Conservation (phyloP, 805 yeast genomes). For the Metschnikowia similis region DNA sequence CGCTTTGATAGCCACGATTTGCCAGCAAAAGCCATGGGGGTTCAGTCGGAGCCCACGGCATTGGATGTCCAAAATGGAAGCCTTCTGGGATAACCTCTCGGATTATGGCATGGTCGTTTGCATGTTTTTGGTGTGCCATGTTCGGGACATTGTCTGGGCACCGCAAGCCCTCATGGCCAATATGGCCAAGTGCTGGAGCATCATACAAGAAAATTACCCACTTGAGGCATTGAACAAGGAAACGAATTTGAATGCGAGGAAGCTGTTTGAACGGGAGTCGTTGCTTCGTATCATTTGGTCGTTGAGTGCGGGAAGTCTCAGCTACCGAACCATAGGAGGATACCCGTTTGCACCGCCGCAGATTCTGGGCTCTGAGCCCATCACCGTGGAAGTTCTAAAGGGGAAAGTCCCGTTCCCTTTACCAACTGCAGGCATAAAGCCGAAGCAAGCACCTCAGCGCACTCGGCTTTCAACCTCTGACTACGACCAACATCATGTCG, state of each 20-base stretch:
- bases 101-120: constrained; percentile 25
- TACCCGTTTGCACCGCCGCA: constrained; percentile 17
- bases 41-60: constrained; percentile 15
- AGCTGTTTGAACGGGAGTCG: constrained; percentile 22
- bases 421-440: neutral
- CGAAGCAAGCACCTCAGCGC: neutral
- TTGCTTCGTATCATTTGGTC: constrained; percentile 23
- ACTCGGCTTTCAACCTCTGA: neutral
- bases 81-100: constrained; percentile 24
- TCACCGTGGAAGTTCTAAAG: neutral
- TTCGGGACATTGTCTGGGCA: constrained; percentile 10
- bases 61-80: constrained; percentile 21
- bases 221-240: constrained; percentile 13
- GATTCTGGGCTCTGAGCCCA: neutral
- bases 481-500: neutral
- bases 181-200: constrained; percentile 17
- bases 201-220: constrained; percentile 18
- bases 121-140: constrained; percentile 18
- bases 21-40: constrained; percentile 6
- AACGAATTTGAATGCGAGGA: constrained; percentile 12
- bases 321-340: constrained; percentile 18
- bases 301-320: constrained; percentile 15
- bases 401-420: neutral
- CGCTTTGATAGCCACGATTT: constrained; percentile 22
- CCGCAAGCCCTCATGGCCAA: constrained; percentile 11